phyloP scores from a whole-genome alignment of 805 yeast genomes.

The Barnettozyma siamensis region DNA sequence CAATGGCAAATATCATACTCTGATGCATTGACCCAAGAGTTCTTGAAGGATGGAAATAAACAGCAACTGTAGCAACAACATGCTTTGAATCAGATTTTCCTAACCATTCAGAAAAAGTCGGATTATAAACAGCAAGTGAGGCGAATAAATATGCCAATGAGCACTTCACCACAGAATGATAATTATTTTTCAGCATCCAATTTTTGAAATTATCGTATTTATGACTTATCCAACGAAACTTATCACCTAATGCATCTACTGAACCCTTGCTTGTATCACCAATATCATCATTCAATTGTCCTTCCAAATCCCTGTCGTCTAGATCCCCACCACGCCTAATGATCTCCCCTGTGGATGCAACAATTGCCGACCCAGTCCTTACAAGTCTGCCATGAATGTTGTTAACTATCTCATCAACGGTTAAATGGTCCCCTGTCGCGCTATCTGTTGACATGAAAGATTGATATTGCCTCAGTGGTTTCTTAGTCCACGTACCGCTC shows the following conservation, averaged over 20 bases:
- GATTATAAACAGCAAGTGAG: slow-evolving; percentile 62
- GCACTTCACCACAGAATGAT: slow-evolving; percentile 48
- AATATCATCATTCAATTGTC: slow-evolving; percentile 3
- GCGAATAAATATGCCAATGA: slow-evolving; percentile 71
- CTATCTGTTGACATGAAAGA: slow-evolving; percentile 22
- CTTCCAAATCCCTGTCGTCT: slow-evolving; percentile 9
- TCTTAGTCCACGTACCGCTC: not conserved
- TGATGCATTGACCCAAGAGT: slow-evolving; percentile 79
- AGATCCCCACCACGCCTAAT: slow-evolving; percentile 14
- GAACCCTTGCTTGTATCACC: not conserved
- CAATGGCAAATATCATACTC: slow-evolving; percentile 53
- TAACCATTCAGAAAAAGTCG: slow-evolving; percentile 41
- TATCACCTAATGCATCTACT: not conserved
- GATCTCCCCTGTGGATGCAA: slow-evolving; percentile 40
- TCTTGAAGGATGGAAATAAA: slow-evolving; percentile 79
- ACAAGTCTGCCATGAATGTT: slow-evolving; percentile 16
- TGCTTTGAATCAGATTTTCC: slow-evolving; percentile 74
- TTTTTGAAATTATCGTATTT: not conserved
- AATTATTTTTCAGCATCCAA: slow-evolving; percentile 9
- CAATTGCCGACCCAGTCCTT: slow-evolving; percentile 33
- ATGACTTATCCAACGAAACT: not conserved
- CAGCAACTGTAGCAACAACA: slow-evolving; percentile 75
- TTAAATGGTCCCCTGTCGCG: slow-evolving; percentile 11
- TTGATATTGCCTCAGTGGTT: slow-evolving; percentile 13
- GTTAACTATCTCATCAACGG: slow-evolving; percentile 9